phyloP scores from a whole-genome alignment of 2,329 filamentous ascomycete genomes.

The Apiospora arundinis region DNA sequence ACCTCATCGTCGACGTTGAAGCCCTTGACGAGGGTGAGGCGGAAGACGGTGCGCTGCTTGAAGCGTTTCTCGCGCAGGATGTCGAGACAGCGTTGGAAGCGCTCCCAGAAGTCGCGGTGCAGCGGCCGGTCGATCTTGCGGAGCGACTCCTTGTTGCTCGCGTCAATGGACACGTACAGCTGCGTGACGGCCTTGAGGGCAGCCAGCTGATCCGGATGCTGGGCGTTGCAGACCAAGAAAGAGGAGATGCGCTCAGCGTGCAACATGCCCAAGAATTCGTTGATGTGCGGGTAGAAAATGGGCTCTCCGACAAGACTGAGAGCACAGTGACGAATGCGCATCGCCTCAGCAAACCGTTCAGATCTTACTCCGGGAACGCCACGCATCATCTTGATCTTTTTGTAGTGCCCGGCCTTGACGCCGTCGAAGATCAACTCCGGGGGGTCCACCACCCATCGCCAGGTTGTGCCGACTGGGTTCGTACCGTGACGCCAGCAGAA shows the following conservation, averaged over 20 bases:
- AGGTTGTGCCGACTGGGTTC: slow-evolving; percentile 94
- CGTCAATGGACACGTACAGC: slow-evolving; percentile 95
- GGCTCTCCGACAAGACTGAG: slow-evolving; percentile 92
- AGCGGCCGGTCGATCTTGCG: slow-evolving; percentile 89
- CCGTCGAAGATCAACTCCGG: slow-evolving; percentile 89
- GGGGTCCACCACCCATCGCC: slow-evolving; percentile 94
- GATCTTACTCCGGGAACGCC: slow-evolving; percentile 92
- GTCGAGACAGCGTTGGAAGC: slow-evolving; percentile 88
- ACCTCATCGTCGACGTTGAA: slow-evolving; percentile 98
- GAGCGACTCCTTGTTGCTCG: slow-evolving; percentile 85
- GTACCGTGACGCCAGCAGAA: slow-evolving; percentile 99
- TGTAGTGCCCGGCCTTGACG: slow-evolving; percentile 90
- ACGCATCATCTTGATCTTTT: slow-evolving; percentile 97
- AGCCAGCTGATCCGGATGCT: slow-evolving; percentile 90
- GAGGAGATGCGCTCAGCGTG: slow-evolving; percentile 88
- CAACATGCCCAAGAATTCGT: slow-evolving; percentile 84
- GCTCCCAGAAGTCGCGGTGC: slow-evolving; percentile 97
- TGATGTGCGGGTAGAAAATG: slow-evolving; percentile 99
- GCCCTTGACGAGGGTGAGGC: slow-evolving; percentile 93
- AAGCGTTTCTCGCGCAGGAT: slow-evolving; percentile 85
- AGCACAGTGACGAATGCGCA: slow-evolving; percentile 92
- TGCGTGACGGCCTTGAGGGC: slow-evolving; percentile 87
- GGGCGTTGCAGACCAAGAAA: slow-evolving; percentile 96
- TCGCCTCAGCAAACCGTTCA: slow-evolving; percentile 90
- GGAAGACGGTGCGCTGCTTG: slow-evolving; percentile 90